Conservation (phyloP, 116 monocot species). For the Zostera marina region DNA sequence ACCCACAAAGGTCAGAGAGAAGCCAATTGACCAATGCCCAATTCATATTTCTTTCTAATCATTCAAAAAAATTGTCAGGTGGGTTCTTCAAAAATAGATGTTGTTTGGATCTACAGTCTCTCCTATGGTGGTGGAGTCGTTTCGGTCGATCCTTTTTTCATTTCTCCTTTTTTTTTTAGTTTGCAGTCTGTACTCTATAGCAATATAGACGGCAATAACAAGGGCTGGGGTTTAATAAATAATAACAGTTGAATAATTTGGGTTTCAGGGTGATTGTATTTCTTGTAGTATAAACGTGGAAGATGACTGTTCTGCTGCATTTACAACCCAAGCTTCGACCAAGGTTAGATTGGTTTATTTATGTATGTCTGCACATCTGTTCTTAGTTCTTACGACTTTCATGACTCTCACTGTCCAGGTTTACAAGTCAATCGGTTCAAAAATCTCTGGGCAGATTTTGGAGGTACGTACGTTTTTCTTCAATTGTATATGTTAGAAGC, state of each 20-base stretch:
- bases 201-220: no score
- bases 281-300: constrained; percentile 32
- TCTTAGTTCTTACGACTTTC: not conserved
- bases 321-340: constrained; percentile 95
- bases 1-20: constrained; percentile 52
- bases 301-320: constrained; percentile 59
- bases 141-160: constrained; percentile 26
- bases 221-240: not conserved
- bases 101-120: constrained; percentile 79
- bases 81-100: constrained; percentile 34
- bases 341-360: constrained; percentile 36
- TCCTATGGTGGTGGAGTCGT: constrained; percentile 95
- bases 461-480: constrained; percentile 36
- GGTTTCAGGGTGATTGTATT: constrained; percentile 56
- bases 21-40: not conserved
- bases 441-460: constrained; percentile 65
- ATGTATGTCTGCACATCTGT: not conserved
- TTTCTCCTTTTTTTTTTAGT: not conserved
- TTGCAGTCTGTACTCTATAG: not conserved
- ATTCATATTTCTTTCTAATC: not conserved
- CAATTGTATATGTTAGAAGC: no score
- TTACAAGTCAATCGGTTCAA: constrained; percentile 68
- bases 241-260: not conserved
- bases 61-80: constrained; percentile 23
- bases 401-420: constrained; percentile 27